Conservation (phyloP, 768 basidiomycete genomes). For the Auriscalpium microsporum region DNA sequence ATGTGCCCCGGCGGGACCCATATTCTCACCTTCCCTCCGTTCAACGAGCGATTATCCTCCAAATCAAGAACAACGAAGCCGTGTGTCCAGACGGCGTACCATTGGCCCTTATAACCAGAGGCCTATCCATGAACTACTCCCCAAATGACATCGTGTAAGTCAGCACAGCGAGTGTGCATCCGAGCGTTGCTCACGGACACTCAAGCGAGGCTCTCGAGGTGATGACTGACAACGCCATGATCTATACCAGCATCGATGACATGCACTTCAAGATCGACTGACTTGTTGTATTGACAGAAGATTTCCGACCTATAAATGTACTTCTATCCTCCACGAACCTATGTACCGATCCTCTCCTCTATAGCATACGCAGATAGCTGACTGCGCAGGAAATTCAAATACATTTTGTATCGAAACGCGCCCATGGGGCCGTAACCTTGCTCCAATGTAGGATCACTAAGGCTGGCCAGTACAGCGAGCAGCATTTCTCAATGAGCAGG, state of each 20-base stretch:
- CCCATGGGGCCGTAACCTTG: too few relatives aligned
- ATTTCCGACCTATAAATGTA: too few relatives aligned
- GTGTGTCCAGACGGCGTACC: conserved; percentile 7
- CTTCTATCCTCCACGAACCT: too few relatives aligned
- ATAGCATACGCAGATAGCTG: too few relatives aligned
- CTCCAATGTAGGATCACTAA: too few relatives aligned
- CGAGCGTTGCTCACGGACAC: too few relatives aligned
- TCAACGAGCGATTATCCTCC: conserved; percentile 11
- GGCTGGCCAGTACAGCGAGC: too few relatives aligned
- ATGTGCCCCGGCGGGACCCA: conserved; percentile 9
- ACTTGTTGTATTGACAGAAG: too few relatives aligned
- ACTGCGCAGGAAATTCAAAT: too few relatives aligned
- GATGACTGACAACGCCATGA: neutral
- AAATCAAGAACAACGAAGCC: conserved; percentile 9
- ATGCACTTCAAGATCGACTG: neutral
- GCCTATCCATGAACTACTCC: neutral
- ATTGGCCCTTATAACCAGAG: neutral
- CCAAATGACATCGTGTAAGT: neutral
- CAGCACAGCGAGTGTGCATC: neutral
- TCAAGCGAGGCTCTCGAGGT: conserved; percentile 2
- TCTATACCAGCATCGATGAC: neutral
- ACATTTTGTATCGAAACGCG: too few relatives aligned
- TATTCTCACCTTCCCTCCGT: conserved; percentile 10
- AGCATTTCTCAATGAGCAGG: too few relatives aligned
- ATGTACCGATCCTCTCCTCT: too few relatives aligned